phyloP scores from a whole-genome alignment of 73 alveolate genomes.

The Paramecium biaurelia region DNA sequence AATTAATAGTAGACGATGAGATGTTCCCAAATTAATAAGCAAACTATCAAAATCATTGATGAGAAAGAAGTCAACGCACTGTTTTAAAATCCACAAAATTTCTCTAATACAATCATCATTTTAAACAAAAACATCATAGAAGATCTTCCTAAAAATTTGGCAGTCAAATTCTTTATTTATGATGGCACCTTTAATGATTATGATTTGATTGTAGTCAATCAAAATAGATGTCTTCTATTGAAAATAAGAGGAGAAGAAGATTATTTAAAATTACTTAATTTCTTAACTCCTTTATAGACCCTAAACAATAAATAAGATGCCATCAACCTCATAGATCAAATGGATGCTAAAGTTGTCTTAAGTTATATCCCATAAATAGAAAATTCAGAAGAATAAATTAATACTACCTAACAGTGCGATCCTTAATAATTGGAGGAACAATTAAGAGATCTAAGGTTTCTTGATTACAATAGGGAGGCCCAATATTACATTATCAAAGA shows the following conservation, averaged over 20 bases:
- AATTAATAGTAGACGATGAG: background rate
- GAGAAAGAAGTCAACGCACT: background rate
- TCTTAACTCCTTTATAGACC: background rate
- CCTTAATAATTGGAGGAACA: background rate
- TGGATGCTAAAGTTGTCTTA: background rate
- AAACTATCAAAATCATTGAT: background rate
- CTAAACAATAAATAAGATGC: background rate
- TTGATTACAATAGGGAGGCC: background rate
- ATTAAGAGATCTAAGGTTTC: background rate
- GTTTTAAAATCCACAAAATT: background rate
- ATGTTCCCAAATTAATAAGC: background rate
- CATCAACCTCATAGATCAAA: background rate
- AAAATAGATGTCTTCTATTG: background rate
- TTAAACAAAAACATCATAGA: background rate
- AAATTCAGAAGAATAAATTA: background rate
- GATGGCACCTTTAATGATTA: background rate
- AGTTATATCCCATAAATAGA: background rate
- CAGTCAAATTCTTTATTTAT: background rate
- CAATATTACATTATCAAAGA: conserved; percentile 28
- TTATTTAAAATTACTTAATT: background rate
- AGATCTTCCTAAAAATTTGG: background rate
- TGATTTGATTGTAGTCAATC: background rate
- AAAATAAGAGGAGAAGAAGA: background rate
- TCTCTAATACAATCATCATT: background rate
- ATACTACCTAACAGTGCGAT: background rate